Conservation (phyloP, 768 basidiomycete species). For the Leccinum imitatum region DNA sequence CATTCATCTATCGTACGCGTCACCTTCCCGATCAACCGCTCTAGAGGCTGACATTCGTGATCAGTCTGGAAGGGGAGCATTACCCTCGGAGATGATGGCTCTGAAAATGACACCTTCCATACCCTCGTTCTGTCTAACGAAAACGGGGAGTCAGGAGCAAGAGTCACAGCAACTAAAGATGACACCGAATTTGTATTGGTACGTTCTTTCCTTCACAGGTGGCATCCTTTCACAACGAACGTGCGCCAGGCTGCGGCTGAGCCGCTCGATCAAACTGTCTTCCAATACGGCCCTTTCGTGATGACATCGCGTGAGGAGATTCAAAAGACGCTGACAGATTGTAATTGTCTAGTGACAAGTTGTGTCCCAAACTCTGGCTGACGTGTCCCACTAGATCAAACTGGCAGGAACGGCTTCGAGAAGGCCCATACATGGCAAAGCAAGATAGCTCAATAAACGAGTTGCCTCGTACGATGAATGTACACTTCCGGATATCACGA, state of each 20-base stretch:
- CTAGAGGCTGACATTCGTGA: constrained; percentile 6
- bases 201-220: constrained; percentile 18
- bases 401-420: constrained; percentile 86
- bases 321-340: constrained; percentile 78
- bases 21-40: background rate
- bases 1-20: constrained; percentile 77
- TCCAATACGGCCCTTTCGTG: constrained; percentile 88
- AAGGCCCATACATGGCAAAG: constrained; percentile 86
- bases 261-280: constrained; percentile 84
- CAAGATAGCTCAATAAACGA: constrained; percentile 53
- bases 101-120: constrained; percentile 59
- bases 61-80: constrained; percentile 53
- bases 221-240: constrained; percentile 4
- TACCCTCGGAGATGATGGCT: constrained; percentile 50
- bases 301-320: constrained; percentile 83
- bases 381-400: constrained; percentile 51
- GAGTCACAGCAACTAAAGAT: constrained; percentile 54
- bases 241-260: constrained; percentile 70
- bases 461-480: background rate
- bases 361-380: background rate
- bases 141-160: constrained; percentile 63
- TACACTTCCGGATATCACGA: background rate
- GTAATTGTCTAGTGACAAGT: constrained; percentile 39
- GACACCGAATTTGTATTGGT: constrained; percentile 78
- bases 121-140: constrained; percentile 79